Conservation (phyloP, 345 rosid genomes). For the Triadica sebifera region DNA sequence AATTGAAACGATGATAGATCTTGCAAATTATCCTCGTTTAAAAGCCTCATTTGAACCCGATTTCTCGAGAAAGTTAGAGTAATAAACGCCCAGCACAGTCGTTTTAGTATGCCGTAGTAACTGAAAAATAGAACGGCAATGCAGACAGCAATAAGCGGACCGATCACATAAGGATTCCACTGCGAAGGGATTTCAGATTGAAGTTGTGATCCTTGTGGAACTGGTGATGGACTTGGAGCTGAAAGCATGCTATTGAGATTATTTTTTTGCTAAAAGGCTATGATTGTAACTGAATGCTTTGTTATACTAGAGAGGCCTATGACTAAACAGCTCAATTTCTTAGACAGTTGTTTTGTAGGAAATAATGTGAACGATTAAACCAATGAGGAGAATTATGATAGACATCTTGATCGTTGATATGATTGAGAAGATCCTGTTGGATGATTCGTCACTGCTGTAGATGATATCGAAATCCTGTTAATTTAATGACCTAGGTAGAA, state of each 20-base stretch:
- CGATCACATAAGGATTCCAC: constrained; percentile 18
- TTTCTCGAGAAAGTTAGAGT: constrained; percentile 6
- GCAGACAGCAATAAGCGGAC: constrained; percentile 11
- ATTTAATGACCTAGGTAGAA: not conserved
- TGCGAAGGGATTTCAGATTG: not conserved
- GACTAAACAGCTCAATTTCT: not conserved
- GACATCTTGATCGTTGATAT: constrained; percentile 9
- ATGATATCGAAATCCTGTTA: not conserved
- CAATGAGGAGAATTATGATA: not conserved
- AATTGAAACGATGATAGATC: constrained; percentile 7
- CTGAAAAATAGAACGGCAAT: constrained; percentile 18
- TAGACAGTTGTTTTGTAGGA: not conserved
- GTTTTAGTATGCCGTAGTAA: constrained; percentile 23
- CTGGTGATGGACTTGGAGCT: not conserved
- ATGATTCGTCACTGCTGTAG: not conserved
- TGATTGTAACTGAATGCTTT: not conserved
- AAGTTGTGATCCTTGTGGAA: not conserved
- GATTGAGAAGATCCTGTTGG: not conserved
- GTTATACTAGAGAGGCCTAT: not conserved
- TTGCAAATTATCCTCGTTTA: constrained; percentile 17
- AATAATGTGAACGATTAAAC: not conserved
- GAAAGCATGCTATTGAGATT: constrained; percentile 2
- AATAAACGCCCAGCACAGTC: not conserved
- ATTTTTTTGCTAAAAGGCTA: not conserved
- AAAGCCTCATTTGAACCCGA: constrained; percentile 13